These are phyloP conservation scores for Glarea lozoyensis DNA, from an alignment of 495 filamentous ascomycete species.

Conservation along the genomic window DNA sequence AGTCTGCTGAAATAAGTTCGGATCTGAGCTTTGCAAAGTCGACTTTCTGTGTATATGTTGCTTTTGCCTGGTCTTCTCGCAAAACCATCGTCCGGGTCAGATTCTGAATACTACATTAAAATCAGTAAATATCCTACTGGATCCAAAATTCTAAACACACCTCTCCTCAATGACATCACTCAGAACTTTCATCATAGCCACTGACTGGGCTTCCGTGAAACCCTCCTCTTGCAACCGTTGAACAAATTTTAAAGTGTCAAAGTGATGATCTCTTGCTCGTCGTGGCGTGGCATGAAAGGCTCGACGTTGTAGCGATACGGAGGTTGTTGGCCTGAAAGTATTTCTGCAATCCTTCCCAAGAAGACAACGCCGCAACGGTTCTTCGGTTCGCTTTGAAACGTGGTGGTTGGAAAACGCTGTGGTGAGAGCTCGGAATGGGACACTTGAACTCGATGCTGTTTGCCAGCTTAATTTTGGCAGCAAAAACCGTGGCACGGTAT, in stretches of 20 bases:
- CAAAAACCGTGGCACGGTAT: constrained; percentile 39
- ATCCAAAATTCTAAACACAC: constrained; percentile 25
- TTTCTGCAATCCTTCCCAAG: constrained; percentile 2
- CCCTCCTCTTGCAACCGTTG: constrained; percentile 83
- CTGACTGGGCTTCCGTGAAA: constrained; percentile 90
- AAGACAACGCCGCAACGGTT: background rate
- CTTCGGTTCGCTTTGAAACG: background rate
- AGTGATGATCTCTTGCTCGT: constrained; percentile 75
- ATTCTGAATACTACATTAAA: constrained; percentile 70
- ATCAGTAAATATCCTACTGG: constrained; percentile 1
- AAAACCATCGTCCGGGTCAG: constrained; percentile 96
- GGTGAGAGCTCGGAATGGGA: constrained; percentile 20
- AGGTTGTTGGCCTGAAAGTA: constrained; percentile 9
- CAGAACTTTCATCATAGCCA: constrained; percentile 94
- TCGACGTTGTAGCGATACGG: constrained; percentile 19
- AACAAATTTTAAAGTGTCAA: constrained; percentile 96
- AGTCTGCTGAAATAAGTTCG: constrained; percentile 84
- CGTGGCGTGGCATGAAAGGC: constrained; percentile 63
- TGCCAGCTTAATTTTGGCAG: constrained; percentile 47
- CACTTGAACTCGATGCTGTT: constrained; percentile 18
- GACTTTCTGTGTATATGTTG: constrained; percentile 96
- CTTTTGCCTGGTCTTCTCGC: constrained; percentile 80
- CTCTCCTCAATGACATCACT: constrained; percentile 97
- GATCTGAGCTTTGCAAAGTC: constrained; percentile 98
- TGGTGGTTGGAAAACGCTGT: constrained; percentile 10